These are phyloP conservation scores for Prinsepia uniflora DNA, from an alignment of 306 rosid species.

Conservation along the genomic window DNA sequence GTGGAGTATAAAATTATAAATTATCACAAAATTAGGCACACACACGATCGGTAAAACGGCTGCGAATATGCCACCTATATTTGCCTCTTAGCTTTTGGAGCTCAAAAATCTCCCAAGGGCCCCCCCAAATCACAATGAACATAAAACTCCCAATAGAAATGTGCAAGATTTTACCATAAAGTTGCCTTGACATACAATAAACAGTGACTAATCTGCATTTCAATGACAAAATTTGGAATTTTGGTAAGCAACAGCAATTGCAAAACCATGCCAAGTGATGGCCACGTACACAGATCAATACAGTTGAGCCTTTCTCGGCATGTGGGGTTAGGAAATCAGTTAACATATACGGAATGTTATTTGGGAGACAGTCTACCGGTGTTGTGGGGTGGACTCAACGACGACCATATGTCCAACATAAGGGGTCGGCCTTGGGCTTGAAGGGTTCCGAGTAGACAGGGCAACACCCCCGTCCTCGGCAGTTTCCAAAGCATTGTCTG, in stretches of 20 bases:
- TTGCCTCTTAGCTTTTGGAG: background rate
- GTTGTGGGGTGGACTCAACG: conserved; percentile 35
- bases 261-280: conserved; percentile 19
- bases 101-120: background rate
- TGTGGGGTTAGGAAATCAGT: conserved; percentile 46
- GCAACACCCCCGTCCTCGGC: conserved; percentile 53
- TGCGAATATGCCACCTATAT: background rate
- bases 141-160: too few species aligned
- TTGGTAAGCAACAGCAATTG: conserved; percentile 4
- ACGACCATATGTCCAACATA: conserved; percentile 32
- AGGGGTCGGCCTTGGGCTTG: conserved; percentile 31
- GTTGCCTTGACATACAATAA: background rate
- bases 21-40: background rate
- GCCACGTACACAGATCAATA: conserved; percentile 34
- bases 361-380: conserved; percentile 36
- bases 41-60: background rate
- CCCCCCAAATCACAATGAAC: background rate
- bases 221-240: conserved; percentile 22
- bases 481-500: conserved; percentile 44
- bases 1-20: background rate
- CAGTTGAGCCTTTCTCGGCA: conserved; percentile 29
- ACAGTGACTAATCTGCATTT: conserved; percentile 24
- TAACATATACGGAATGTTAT: conserved; percentile 24
- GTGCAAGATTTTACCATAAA: background rate
- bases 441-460: conserved; percentile 25